Percentiles rank a stretch among this genome's conserved stretches.
These are phyloP conservation scores for Digitaria exilis DNA, from an alignment of 202 grass and related monocot species.

Conservation along the genomic window DNA sequence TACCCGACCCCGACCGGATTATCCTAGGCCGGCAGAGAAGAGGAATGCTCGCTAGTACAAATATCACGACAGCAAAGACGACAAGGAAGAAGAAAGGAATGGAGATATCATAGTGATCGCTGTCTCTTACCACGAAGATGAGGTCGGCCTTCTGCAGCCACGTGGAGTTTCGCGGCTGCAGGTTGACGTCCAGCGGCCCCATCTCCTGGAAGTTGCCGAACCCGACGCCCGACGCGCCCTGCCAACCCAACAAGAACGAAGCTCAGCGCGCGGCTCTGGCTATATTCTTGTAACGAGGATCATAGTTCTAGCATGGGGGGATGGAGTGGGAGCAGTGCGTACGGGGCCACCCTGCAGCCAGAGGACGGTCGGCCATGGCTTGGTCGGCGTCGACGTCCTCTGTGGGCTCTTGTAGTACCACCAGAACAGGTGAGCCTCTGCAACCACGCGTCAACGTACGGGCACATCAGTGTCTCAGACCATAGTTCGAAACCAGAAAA, in stretches of 20 bases:
- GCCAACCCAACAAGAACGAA: not conserved
- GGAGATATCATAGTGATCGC: too few relatives aligned
- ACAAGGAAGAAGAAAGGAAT: not conserved
- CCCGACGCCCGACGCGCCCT: slow-evolving; percentile 1
- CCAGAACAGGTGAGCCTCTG: slow-evolving; percentile 86
- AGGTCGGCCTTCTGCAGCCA: slow-evolving; percentile 18
- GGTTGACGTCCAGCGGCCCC: slow-evolving; percentile 14
- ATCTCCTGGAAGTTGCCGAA: not conserved
- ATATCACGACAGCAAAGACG: too few relatives aligned
- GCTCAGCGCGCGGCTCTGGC: too few relatives aligned
- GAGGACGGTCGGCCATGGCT: slow-evolving; percentile 73
- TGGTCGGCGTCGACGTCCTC: slow-evolving; percentile 33
- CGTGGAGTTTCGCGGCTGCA: not conserved
- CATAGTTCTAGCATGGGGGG: not conserved
- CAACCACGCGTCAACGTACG: not conserved
- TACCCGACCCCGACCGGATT: slow-evolving; percentile 8
- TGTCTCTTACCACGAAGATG: slow-evolving; percentile 16
- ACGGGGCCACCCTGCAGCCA: slow-evolving; percentile 94
- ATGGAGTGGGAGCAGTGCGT: not conserved
- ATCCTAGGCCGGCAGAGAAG: not conserved
- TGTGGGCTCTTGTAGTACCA: slow-evolving; percentile 76
- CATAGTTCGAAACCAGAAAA: not conserved
- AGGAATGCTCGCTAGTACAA: not conserved
- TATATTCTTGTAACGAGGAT: not conserved
- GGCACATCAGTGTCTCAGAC: too few relatives aligned